Base-by-base conservation (phyloP, 345 rosid genomes). In the Erodium maritimum region DNA sequence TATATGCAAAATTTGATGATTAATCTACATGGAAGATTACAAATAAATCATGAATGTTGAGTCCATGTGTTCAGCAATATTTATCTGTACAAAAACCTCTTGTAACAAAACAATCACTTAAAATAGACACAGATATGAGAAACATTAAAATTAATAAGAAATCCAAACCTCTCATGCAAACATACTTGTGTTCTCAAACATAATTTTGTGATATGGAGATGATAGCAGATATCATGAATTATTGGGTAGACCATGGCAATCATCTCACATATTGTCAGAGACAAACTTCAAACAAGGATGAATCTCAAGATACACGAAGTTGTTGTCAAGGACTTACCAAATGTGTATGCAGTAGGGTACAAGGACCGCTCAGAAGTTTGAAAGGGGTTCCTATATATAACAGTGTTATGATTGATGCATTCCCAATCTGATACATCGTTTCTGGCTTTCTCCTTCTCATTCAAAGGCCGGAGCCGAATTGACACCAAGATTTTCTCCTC, bases 361-460 rank as follows among this genome's bases (percentile, higher is more conserved):
- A 89, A 73, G 65, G 95, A 93, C 58, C 96, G 75, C 67, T 93
- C 99, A 2, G 95, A 79, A 67, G 79, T 73, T 14, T 89, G 79
- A 67, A 87, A 86, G 65, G 71, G 85, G 73, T 80, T 87, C 70
- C 79, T 76, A 79, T 77, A 85, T 61, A 89, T 62, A 57, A 93
- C 62, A 14, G 91, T 87, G 65, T 66, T 71, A 8, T 83, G 84
- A 67, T 73, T 82, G 77, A 87, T 82, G 66, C 94, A 89, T 73
- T 89, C 96, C 96, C 99, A 89, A 71, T 93, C 96, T 1, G 79
- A 80, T n/a, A 78, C 80, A 42, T 89, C 99, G 61, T 82, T 65
- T 63, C 73, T 80, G 24, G 80, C 73, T 67, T 64, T 77, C 71
- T 93, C 99, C 78, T 79, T 93, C 68, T 73, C 83, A 76, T 67